Conservation (phyloP, 2,329 filamentous ascomycete species). For the Ophiostoma sp. region DNA sequence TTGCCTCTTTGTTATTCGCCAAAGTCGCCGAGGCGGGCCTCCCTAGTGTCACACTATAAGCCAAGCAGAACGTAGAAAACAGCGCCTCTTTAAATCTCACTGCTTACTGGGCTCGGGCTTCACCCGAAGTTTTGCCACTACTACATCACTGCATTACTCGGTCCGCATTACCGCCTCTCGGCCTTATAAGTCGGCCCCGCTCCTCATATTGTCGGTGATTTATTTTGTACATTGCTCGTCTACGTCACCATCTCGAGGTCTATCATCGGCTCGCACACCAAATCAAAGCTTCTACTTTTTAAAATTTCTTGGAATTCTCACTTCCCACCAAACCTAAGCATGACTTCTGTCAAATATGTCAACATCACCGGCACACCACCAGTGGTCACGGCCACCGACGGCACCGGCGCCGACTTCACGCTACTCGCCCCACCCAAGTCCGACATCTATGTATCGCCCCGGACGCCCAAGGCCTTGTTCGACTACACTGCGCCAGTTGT, state of each 20-base stretch:
- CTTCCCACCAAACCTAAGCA: background rate
- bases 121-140: background rate
- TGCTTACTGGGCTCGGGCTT: background rate
- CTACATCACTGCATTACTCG: background rate
- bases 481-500: slow-evolving; percentile 24
- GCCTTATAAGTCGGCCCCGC: slow-evolving; percentile 5
- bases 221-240: background rate
- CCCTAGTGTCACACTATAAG: background rate
- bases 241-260: background rate
- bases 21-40: background rate
- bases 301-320: background rate
- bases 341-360: slow-evolving; percentile 4
- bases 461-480: slow-evolving; percentile 11
- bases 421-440: slow-evolving; percentile 24
- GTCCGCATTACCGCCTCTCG: background rate
- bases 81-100: background rate
- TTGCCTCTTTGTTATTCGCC: background rate
- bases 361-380: slow-evolving; percentile 17
- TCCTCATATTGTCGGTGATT: background rate
- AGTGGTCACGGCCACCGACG: slow-evolving; percentile 14
- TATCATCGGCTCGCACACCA: background rate
- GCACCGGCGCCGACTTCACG: slow-evolving; percentile 15
- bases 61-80: background rate
- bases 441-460: slow-evolving; percentile 25
- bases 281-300: background rate